Evolutionary conservation across 2,329 filamentous ascomycete species (phyloP).

Genomic region (Exophiala calicioides): DNA sequence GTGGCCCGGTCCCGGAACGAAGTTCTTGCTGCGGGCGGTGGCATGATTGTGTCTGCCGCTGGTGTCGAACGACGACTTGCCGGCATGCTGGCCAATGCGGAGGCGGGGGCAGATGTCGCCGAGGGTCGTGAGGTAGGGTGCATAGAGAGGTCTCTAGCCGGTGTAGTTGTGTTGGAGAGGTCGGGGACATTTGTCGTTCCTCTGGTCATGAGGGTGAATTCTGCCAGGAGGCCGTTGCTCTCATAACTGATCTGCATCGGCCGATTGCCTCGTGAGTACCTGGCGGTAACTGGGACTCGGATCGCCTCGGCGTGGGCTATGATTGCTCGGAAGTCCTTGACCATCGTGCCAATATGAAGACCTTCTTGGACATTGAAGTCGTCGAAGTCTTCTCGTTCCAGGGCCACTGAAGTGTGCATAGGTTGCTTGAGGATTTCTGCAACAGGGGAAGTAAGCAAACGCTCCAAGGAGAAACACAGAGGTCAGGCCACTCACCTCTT

Average conservation of each 20-base stretch:
- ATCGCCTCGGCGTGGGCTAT: conserved; percentile 63
- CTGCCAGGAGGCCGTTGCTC: conserved; percentile 56
- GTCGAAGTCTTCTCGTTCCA: conserved; percentile 64
- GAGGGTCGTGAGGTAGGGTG: conserved; percentile 39
- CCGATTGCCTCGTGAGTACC: conserved; percentile 60
- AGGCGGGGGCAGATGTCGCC: conserved; percentile 7
- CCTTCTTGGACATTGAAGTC: conserved; percentile 60
- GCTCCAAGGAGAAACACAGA: conserved; percentile 7
- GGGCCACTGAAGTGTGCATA: conserved; percentile 63
- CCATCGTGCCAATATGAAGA: conserved; percentile 63
- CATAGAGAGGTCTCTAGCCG: conserved; percentile 43
- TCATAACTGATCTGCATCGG: conserved; percentile 63
- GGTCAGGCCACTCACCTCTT: conserved; percentile 47
- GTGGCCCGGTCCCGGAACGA: conserved; percentile 12
- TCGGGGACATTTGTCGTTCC: conserved; percentile 52
- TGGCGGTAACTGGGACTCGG: conserved; percentile 55
- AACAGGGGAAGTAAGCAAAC: conserved; percentile 12
- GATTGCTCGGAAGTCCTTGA: conserved; percentile 67
- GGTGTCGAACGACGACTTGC: conserved; percentile 6
- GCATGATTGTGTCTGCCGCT: conserved; percentile 22
- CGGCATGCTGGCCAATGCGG: conserved; percentile 15
- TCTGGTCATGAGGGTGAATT: conserved; percentile 67
- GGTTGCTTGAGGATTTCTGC: conserved; percentile 66
- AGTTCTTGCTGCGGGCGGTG: conserved; percentile 29
- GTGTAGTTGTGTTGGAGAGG: conserved; percentile 40